Evolutionary conservation across 768 basidiomycete species (phyloP), one percentile per base, ranked within the genome.

Genomic region (Suillus clintonianus): DNA sequence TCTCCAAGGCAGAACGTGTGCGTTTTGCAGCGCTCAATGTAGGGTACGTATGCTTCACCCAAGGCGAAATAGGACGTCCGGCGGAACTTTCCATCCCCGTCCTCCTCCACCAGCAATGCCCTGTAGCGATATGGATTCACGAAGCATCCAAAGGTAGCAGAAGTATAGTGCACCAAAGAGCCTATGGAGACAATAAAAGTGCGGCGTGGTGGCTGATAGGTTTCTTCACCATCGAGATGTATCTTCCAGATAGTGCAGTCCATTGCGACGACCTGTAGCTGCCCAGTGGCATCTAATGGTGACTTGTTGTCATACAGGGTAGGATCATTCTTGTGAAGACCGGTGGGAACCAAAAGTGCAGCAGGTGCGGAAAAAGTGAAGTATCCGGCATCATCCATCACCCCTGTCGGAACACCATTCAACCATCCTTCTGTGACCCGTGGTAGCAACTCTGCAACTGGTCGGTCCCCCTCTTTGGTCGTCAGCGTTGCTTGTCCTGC

Each of bases 101-200:
- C 5, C 45, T 59, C 58, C 58, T 59, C 41, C 32, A 59, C n/a
- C 14, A 59, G 58, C 58, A 59, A 13, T 24, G 22, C 47, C 47
- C 13, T 47, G 1, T 24, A 47, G 22, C 34, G 14, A 45, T 5
- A 27, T 59, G 41, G 11, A 59, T 59, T 13, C 19, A 17, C 17
- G 41, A 30, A 13, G 27, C 41, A n/a, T 45, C 27, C 11, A 45
- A 45, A 59, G 58, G 41, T 8, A 45, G n/a, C 42, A 27, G 58
- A 45, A 27, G 27, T 27, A 27, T 27, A 27, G 27, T 27, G 27
- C 27, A 27, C 27, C 27, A 27, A 4, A 27, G 27, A 27, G 27
- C 58, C 58, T 30, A 59, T 32, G 58, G 32, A 27, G 32, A 41
- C 39, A 11, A 27, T 27, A 4, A 27, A 32, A 27, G 58, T 27